Evolutionary conservation across 345 rosid species (phyloP).

Genomic region (Reutealis trisperma): DNA sequence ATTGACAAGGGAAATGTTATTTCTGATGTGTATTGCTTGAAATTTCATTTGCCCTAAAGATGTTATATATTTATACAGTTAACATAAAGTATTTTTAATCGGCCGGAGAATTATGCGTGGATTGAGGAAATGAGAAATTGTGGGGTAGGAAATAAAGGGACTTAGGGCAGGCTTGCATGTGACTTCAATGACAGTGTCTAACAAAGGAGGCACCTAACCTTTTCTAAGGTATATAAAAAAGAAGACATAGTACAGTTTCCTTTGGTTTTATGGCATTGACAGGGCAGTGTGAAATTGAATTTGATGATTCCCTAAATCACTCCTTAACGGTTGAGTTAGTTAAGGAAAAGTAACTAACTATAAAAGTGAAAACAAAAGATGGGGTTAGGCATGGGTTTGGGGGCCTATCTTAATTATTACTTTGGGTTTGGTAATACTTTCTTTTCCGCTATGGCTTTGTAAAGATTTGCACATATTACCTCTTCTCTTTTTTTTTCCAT

Average conservation of each 20-base stretch:
- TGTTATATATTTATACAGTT: not conserved
- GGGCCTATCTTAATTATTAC: not conserved
- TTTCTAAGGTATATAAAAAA: not conserved
- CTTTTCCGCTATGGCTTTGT: not conserved
- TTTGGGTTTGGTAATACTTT: not conserved
- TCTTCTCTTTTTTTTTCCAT: too few relatives aligned
- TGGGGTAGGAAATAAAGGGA: slow-evolving; percentile 38
- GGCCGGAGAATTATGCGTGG: slow-evolving; percentile 48
- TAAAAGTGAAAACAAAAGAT: not conserved
- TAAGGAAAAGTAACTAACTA: not conserved
- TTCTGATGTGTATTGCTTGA: not conserved
- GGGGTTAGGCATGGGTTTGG: not conserved
- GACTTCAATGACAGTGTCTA: slow-evolving; percentile 28
- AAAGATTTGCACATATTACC: not conserved
- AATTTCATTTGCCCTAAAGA: not conserved
- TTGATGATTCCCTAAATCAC: not conserved
- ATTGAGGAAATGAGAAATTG: slow-evolving; percentile 48
- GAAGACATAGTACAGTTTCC: not conserved
- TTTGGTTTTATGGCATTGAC: slow-evolving; percentile 14
- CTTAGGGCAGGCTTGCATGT: slow-evolving; percentile 36
- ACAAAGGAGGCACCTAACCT: slow-evolving; percentile 17
- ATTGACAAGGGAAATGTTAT: not conserved
- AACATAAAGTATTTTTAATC: not conserved
- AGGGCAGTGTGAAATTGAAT: not conserved
- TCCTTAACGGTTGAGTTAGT: slow-evolving; percentile 30